Conservation (phyloP, 805 yeast species). For the Lipomyces spencermartinsiae region DNA sequence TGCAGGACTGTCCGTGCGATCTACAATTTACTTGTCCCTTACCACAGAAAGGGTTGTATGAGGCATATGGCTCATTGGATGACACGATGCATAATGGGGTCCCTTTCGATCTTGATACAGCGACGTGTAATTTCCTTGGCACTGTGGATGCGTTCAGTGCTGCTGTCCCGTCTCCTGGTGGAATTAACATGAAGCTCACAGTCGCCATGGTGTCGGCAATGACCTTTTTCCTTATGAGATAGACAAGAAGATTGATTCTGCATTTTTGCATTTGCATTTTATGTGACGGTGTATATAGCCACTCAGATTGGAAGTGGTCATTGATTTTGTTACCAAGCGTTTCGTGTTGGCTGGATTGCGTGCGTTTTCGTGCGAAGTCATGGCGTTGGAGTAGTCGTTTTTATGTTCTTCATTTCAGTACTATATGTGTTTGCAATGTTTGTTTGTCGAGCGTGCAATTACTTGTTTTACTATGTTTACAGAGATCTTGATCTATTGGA, state of each 20-base stretch:
- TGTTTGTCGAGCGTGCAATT: too few species aligned
- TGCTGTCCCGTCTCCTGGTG: neutral
- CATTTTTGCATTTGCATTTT: neutral
- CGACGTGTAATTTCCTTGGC: constrained; percentile 28
- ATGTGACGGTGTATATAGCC: neutral
- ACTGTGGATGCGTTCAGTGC: constrained; percentile 21
- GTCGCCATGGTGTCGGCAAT: neutral
- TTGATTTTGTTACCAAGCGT: too few species aligned
- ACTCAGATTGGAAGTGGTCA: neutral
- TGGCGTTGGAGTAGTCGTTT: too few species aligned
- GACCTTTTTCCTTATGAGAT: neutral
- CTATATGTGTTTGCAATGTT: too few species aligned
- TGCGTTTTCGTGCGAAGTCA: too few species aligned
- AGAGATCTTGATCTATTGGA: too few species aligned
- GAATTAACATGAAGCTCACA: neutral
- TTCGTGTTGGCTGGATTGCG: too few species aligned
- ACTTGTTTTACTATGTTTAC: too few species aligned
- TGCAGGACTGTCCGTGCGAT: constrained; percentile 80
- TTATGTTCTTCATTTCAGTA: too few species aligned
- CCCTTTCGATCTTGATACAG: constrained; percentile 7
- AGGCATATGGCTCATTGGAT: constrained; percentile 33
- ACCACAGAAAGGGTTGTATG: constrained; percentile 32
- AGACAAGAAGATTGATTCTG: neutral
- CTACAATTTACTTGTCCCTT: constrained; percentile 79
- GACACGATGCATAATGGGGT: constrained; percentile 14